phyloP scores from a whole-genome alignment of 495 filamentous ascomycete species.

The Clavariopsis aquatica region DNA sequence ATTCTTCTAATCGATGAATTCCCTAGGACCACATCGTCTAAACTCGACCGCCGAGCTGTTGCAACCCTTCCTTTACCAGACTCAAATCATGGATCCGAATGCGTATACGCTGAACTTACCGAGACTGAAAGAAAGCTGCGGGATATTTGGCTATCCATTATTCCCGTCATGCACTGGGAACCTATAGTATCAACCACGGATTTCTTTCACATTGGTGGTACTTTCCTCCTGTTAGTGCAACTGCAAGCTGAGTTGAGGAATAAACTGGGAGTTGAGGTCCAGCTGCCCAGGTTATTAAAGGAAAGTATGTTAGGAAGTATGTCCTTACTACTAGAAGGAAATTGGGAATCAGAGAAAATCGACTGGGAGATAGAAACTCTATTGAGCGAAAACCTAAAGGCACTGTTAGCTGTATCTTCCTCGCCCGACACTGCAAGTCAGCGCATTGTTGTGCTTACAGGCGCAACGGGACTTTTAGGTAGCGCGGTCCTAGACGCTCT shows the following conservation, averaged over 20 bases:
- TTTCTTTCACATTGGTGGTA: no score
- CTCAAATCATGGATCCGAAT: no score
- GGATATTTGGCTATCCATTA: no score
- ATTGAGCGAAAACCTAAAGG: neutral
- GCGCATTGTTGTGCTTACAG: slow-evolving; percentile 31
- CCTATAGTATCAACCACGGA: no score
- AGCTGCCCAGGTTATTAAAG: no score
- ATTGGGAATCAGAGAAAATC: neutral
- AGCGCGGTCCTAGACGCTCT: slow-evolving; percentile 10
- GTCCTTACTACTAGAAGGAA: neutral
- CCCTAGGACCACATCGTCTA: neutral
- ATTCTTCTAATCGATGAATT: neutral
- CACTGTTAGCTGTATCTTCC: neutral
- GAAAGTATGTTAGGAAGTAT: no score
- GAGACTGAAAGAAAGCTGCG: no score
- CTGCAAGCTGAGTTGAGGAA: no score
- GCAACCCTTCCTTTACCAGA: neutral
- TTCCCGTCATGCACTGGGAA: no score
- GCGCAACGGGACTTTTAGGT: slow-evolving; percentile 26
- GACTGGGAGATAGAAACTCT: slow-evolving; percentile 15
- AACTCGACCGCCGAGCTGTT: neutral
- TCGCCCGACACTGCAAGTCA: neutral
- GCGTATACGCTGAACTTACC: no score
- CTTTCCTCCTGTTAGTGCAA: no score
- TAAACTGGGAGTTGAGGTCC: no score